A percentile compares a stretch with the other conserved stretches of the same genome.
Conservation (phyloP, 148 eudicot species). For the Rhododendron henanense region DNA sequence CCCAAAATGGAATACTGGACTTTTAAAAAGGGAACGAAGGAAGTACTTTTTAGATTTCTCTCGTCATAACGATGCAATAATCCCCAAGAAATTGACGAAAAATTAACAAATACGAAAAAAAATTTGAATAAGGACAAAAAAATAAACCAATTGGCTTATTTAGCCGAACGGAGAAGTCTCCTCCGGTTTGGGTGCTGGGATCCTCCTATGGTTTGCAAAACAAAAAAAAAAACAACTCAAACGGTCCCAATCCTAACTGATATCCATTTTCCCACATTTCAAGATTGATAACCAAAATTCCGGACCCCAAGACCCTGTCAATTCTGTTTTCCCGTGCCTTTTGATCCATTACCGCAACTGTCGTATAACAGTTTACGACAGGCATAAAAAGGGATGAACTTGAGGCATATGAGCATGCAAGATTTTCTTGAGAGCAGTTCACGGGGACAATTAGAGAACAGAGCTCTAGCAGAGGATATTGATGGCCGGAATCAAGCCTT, state of each 20-base stretch:
- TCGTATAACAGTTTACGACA: not conserved
- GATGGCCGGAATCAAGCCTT: conserved; percentile 12
- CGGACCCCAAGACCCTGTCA: not conserved
- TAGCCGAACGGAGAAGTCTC: no score
- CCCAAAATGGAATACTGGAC: no score
- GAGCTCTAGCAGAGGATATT: not conserved
- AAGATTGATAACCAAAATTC: not conserved
- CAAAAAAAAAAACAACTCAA: not conserved
- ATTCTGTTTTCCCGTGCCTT: not conserved
- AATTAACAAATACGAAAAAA: no score
- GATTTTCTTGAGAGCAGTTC: not conserved
- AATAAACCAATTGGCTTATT: no score
- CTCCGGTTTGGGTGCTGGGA: not conserved
- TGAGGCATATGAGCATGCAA: not conserved
- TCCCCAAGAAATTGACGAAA: no score
- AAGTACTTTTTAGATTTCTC: no score
- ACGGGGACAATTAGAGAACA: not conserved
- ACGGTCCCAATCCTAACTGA: not conserved
- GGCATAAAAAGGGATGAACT: not conserved
- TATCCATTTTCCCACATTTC: not conserved
- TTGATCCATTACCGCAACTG: not conserved
- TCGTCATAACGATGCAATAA: no score
- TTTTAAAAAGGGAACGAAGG: no score
- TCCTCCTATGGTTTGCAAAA: not conserved
- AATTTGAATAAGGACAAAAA: no score